Percentiles rank a stretch among this genome's conserved stretches.
These are phyloP conservation scores for Termitomyces sp. DNA, from an alignment of 768 basidiomycete genomes.

Conservation along the genomic window DNA sequence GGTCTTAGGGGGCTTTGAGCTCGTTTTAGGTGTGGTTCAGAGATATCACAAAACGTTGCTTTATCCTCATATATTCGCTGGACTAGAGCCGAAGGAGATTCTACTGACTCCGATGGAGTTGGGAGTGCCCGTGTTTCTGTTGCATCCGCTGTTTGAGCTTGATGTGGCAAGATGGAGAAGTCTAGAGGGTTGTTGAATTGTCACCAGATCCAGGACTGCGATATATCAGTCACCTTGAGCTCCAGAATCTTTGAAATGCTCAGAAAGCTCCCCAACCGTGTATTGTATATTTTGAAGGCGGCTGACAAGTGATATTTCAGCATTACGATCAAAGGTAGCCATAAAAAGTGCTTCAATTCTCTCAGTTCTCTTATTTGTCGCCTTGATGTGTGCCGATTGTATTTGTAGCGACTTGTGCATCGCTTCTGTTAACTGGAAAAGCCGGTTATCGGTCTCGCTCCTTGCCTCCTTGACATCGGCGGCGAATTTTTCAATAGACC, in stretches of 20 bases:
- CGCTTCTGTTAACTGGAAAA: conserved; percentile 2
- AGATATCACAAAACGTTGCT: background rate
- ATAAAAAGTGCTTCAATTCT: conserved; percentile 15
- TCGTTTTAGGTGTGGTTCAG: background rate
- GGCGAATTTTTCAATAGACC: conserved; percentile 1
- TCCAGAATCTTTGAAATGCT: conserved; percentile 16
- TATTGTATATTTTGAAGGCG: conserved; percentile 17
- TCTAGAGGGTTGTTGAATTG: background rate
- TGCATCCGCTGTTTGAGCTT: background rate
- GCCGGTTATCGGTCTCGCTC: conserved; percentile 6
- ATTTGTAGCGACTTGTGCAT: conserved; percentile 10
- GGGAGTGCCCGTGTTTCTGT: background rate
- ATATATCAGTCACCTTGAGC: conserved; percentile 9
- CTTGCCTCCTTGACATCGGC: conserved; percentile 6
- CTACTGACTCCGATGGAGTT: background rate
- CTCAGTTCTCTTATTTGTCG: conserved; percentile 6
- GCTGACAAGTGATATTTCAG: conserved; percentile 9
- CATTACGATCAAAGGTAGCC: conserved; percentile 8
- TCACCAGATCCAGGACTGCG: background rate
- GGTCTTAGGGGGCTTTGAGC: background rate
- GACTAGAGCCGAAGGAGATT: background rate
- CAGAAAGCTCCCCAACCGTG: conserved; percentile 16
- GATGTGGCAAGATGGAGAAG: background rate
- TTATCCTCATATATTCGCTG: background rate
- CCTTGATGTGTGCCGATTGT: conserved; percentile 1